Evolutionary conservation across 148 eudicot genomes (phyloP), one percentile per base, ranked within the genome.

Genomic region (Limonium bicolor): DNA sequence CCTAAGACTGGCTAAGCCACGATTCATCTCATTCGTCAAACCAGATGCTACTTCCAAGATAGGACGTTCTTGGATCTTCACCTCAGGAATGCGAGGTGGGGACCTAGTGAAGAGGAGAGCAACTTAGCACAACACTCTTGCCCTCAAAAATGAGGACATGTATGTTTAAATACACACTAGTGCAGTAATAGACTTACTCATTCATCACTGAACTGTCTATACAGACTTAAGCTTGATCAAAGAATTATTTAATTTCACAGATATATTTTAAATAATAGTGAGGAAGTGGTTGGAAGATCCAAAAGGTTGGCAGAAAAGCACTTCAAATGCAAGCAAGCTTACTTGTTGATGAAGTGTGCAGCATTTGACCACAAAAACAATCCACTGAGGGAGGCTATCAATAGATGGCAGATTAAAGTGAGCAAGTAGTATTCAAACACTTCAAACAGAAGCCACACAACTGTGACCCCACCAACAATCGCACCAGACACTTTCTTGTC

Each of bases 341-440:
- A 46, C 36, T 46, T 46, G 44, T 79, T 74, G 53, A 87, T 67
- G 60, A 87, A 72, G 51, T 48, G 50, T 55, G 73, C 58, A 17
- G 76, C 94, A 16, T 76, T 78, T 2, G 88, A 76, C 94, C 90
- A 87, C 70, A 82, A 57, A 62, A 87, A 87, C 25, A 78, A 43
- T 53, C 45, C 39, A 23, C 60, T 68, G 24, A 87, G 66, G 14
- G 69, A 65, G 36, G 82, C 36, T 25, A 87, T 87, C 61, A 87
- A 59, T 40, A 65, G 65, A 51, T 87, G 80, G 54, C 90, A 78
- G 28, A 82, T 49, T 46, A 87, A 39, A 28, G 77, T 64, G 44
- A 87, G 80, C 49, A 87, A 63, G 59, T 82, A 70, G 48, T 87
- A 87, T 48, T 65, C 94, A 12, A 78, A 45, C 35, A 87, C 59